Base-by-base conservation (phyloP, 805 yeast genomes). In the Yamadazyma nakazawae region DNA sequence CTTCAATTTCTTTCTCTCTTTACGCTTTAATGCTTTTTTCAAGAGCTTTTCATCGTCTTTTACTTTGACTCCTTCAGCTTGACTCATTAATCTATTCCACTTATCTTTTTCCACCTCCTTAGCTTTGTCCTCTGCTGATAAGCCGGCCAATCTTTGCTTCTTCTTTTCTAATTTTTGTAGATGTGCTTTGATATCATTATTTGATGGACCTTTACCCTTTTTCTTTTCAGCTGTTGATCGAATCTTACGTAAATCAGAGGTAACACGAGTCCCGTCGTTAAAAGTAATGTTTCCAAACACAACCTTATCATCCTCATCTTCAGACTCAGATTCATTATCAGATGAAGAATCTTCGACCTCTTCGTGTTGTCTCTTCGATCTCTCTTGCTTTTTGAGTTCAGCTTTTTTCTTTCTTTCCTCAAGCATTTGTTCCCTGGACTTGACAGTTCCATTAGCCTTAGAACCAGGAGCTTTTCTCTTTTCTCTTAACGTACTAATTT, bases 401-500 rank as follows among this genome's bases (percentile, higher is more conserved):
- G 70, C 75, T 50, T 73, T 75, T 42, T 59, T 61, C 52, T 73
- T 72, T 50, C 96, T 79, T 54, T 82, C 86, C 32, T 77, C 82
- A 45, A 88, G 67, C 42, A 87, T 82, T 36, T 85, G 91, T 54
- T 89, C 95, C 65, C 97, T 76, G 10, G 92, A 87, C 49, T 82
- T 77, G 13, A 91, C 90, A 0, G 96, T 94, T 19, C 97, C 96
- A 4, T 76, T 72, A 4, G 75, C 81, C 39, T 81, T 84, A 1
- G 91, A 71, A 1, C 98, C 98, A 0, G 95, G 94, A 1, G 98
- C 99, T 58, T 85, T 91, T 62, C 99, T 82, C 66, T 80, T 85
- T 46, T 84, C 90, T 54, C 83, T 81, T 68, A 94, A 59, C 8
- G 67, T 68, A 47, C 72, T 78, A 53, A 94, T 91, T 63, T 82